phyloP scores from a whole-genome alignment of 805 yeast species.

The Metschnikowia dekortorum region DNA sequence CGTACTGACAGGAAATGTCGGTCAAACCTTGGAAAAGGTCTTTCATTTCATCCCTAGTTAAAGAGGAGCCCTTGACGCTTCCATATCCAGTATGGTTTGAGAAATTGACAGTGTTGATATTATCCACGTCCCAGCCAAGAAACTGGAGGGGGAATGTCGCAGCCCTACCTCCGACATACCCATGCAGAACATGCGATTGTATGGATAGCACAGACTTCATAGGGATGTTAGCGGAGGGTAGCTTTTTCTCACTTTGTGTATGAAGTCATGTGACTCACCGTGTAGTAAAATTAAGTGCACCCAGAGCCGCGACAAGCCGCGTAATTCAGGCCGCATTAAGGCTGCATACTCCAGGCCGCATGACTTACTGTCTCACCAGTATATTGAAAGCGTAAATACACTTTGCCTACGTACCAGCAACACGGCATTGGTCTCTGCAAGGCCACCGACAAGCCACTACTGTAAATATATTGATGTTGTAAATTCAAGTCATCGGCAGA shows the following conservation, averaged over 20 bases:
- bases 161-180: slow-evolving; percentile 91
- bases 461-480: too few species aligned
- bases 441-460: too few species aligned
- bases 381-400: neutral
- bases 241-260: neutral
- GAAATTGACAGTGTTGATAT: slow-evolving; percentile 79
- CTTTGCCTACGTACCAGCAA: neutral
- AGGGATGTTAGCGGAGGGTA: neutral
- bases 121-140: slow-evolving; percentile 90
- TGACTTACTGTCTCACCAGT: neutral
- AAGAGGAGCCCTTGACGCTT: slow-evolving; percentile 18
- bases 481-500: too few species aligned
- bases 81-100: slow-evolving; percentile 94
- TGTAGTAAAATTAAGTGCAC: neutral
- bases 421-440: neutral
- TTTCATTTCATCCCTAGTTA: slow-evolving; percentile 8
- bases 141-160: slow-evolving; percentile 86
- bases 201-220: slow-evolving; percentile 43
- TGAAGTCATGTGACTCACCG: slow-evolving; percentile 4
- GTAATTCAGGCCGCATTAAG: neutral
- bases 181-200: slow-evolving; percentile 90
- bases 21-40: slow-evolving; percentile 12
- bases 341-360: neutral
- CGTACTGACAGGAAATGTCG: slow-evolving; percentile 13
- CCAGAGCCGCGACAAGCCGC: neutral